Conservation (phyloP, 805 yeast species). For the Schizosaccharomyces lindneri region DNA sequence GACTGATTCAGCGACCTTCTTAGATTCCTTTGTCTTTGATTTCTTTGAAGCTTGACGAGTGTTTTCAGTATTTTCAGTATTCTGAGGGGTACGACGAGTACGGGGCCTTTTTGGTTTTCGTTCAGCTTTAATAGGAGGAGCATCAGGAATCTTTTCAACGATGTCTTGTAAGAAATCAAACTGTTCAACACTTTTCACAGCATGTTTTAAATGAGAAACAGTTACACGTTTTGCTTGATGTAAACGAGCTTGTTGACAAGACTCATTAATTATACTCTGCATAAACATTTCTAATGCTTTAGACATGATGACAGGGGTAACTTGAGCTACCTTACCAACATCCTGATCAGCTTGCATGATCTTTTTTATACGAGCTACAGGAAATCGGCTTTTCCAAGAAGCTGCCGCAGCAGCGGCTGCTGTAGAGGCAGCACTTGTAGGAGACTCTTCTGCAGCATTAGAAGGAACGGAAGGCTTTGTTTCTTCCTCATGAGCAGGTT, state of each 20-base stretch:
- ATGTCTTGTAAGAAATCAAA: constrained; percentile 78
- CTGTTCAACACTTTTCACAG: constrained; percentile 65
- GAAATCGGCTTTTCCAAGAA: background rate
- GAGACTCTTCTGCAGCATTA: background rate
- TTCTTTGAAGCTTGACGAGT: background rate
- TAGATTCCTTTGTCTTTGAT: background rate
- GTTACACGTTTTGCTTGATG: constrained; percentile 59
- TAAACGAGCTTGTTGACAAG: constrained; percentile 50
- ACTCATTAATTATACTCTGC: constrained; percentile 66
- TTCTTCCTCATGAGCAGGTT: too few species aligned
- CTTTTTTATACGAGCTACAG: constrained; percentile 63
- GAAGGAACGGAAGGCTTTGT: background rate
- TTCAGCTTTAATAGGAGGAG: constrained; percentile 8
- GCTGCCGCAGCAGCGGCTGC: background rate
- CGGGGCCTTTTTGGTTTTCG: background rate
- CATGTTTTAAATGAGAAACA: constrained; percentile 59
- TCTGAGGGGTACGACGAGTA: background rate
- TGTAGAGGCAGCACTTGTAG: background rate
- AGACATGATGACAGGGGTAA: constrained; percentile 95
- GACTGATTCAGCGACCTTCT: background rate
- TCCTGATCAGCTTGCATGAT: constrained; percentile 97
- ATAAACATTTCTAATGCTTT: constrained; percentile 80
- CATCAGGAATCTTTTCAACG: constrained; percentile 33
- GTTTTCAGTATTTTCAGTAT: background rate
- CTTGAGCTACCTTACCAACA: constrained; percentile 94